phyloP scores from a whole-genome alignment of 2,329 filamentous ascomycete species.

The Hypoxylon sp. region DNA sequence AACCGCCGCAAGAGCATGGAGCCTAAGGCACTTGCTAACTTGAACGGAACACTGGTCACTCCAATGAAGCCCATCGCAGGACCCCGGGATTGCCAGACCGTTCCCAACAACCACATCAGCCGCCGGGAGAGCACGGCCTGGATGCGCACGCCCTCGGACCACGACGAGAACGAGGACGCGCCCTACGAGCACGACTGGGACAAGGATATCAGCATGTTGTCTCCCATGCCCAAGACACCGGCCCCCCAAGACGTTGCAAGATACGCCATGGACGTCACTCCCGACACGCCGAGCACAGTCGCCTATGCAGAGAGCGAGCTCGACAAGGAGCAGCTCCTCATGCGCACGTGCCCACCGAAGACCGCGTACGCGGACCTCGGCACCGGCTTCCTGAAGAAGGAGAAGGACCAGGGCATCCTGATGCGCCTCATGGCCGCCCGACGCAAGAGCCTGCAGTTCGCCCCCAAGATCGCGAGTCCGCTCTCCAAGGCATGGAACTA shows the following conservation, averaged over 20 bases:
- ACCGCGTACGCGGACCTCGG: conserved; percentile 59
- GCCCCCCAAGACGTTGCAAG: conserved; percentile 68
- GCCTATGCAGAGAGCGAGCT: conserved; percentile 55
- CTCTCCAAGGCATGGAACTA: conserved; percentile 70
- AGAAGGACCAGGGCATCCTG: conserved; percentile 71
- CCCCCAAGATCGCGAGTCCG: conserved; percentile 81
- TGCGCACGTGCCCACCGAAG: conserved; percentile 70
- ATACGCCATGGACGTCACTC: conserved; percentile 65
- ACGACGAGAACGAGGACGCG: conserved; percentile 52
- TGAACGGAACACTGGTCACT: conserved; percentile 74
- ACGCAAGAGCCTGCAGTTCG: conserved; percentile 83
- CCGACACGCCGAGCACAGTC: conserved; percentile 60
- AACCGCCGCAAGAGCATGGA: conserved; percentile 87
- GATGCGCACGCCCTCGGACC: conserved; percentile 68
- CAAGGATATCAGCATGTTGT: conserved; percentile 62
- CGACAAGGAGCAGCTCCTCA: conserved; percentile 58
- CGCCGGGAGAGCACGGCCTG: conserved; percentile 69
- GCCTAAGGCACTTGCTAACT: conserved; percentile 76
- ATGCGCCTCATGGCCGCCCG: conserved; percentile 78
- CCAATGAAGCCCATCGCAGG: conserved; percentile 55
- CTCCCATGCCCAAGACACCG: conserved; percentile 71
- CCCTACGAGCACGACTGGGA: conserved; percentile 56
- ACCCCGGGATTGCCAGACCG: conserved; percentile 56
- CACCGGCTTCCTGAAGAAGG: conserved; percentile 61
- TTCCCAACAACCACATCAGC: conserved; percentile 65